Conservation (phyloP, 2,329 filamentous ascomycete genomes). For the Microdochium nivale region DNA sequence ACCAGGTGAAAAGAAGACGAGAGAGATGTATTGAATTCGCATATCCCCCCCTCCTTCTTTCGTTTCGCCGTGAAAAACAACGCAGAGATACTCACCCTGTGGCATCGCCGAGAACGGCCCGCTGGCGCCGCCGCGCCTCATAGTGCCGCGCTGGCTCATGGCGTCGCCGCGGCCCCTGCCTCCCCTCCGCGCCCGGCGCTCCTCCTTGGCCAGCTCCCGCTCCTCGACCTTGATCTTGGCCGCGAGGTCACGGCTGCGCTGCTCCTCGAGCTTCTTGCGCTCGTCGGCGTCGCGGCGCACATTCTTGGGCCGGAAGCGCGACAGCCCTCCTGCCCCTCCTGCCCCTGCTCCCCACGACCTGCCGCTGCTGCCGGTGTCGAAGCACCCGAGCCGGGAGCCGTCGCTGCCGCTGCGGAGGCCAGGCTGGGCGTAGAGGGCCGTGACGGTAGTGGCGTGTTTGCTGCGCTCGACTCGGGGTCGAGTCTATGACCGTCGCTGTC, state of each 20-base stretch:
- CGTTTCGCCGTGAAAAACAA: no score
- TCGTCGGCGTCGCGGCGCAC: conserved; percentile 41
- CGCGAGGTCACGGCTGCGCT: conserved; percentile 16
- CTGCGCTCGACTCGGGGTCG: neutral
- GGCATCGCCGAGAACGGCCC: conserved; percentile 26
- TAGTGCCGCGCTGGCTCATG: conserved; percentile 17
- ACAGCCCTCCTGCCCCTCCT: conserved; percentile 9
- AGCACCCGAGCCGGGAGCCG: conserved; percentile 14
- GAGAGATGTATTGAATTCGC: no score
- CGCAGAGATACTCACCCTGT: conserved; percentile 11
- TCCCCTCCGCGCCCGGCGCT: conserved; percentile 25
- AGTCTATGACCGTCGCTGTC: neutral
- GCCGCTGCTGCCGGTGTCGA: conserved; percentile 24
- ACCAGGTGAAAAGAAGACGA: no score
- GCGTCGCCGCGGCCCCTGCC: conserved; percentile 24
- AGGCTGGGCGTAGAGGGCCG: neutral
- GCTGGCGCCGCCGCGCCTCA: conserved; percentile 18
- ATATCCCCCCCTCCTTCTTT: no score
- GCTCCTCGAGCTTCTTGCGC: conserved; percentile 35
- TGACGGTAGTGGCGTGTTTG: neutral
- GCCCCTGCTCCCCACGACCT: conserved; percentile 5
- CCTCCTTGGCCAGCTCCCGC: conserved; percentile 19
- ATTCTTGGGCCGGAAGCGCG: conserved; percentile 38
- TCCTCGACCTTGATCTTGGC: conserved; percentile 22
- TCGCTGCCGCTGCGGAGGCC: neutral